Evolutionary conservation across 371 early-diverging fungal genomes (phyloP), one percentile per base, ranked within the genome.

Genomic region (Batrachochytrium dendrobatidis): DNA sequence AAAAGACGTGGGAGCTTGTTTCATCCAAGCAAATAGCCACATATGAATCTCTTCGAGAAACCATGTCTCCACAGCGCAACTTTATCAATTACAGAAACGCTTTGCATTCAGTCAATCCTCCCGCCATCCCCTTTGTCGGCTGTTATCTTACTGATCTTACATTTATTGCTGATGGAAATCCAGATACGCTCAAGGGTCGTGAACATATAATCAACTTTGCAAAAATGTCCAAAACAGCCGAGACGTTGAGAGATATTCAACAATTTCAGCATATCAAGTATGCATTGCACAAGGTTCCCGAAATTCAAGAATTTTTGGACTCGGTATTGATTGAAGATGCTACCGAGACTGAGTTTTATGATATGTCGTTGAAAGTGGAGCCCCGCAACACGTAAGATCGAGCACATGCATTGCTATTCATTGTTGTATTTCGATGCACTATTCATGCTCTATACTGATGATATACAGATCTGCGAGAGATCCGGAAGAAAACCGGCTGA

Each of bases 161-260:
- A 29, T 94, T 95, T 68, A 88, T 94, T 50, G 90, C 93, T 60
- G 93, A 93, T 48, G 94, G 95, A 24, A 94, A 92, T 73, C 78
- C 88, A 15, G 87, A 93, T 66, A 73, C 79, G 58, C 63, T 92
- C 34, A 74, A 80, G 62, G 75, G 74, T 54, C 64, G 29, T 8
- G 25, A 17, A 45, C 20, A 59, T n/a, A 76, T 90, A 33, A 91
- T 96, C 76, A 96, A 96, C 72, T 95, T 94, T 76, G 84, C 81
- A 58, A 95, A 95, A 73, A 86, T 88, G 51, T 80, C 83, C 62
- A 89, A 88, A 69, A 86, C 90, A 0, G 90, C 92, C 0, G 88
- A 90, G 56, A 86, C 91, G 29, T 86, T 96, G 70, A 85, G 89
- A n/a, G 92, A 94, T 49, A 85, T 94, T 59, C 90, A 91, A 66